Conservation (phyloP, 2,329 filamentous ascomycete genomes). For the Xylaria sp. region DNA sequence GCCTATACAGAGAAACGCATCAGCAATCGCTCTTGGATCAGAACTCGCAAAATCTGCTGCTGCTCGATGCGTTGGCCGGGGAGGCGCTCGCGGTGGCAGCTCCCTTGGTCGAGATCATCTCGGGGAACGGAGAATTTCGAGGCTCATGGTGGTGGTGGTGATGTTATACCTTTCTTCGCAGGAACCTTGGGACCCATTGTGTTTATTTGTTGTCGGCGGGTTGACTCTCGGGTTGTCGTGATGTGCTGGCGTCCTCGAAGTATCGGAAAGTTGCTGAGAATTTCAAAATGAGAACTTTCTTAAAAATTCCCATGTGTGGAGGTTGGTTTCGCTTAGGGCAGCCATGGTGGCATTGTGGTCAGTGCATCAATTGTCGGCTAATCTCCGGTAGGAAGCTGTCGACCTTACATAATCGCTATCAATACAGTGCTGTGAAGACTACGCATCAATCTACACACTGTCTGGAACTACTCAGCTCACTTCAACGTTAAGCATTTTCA, state of each 20-base stretch:
- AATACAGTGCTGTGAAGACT: background rate
- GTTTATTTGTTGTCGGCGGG: slow-evolving; percentile 29
- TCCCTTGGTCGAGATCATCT: slow-evolving; percentile 15
- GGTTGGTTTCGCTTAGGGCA: slow-evolving; percentile 21
- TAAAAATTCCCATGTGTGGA: background rate
- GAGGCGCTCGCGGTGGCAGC: slow-evolving; percentile 25
- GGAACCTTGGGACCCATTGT: slow-evolving; percentile 45
- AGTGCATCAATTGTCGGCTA: background rate
- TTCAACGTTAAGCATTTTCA: background rate
- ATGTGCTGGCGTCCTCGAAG: slow-evolving; percentile 11
- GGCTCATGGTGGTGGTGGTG: slow-evolving; percentile 25
- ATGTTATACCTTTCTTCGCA: slow-evolving; percentile 57
- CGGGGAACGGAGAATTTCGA: slow-evolving; percentile 1
- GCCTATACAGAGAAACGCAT: slow-evolving; percentile 62
- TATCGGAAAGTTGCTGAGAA: slow-evolving; percentile 8
- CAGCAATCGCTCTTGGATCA: slow-evolving; percentile 70
- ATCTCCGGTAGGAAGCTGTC: no score
- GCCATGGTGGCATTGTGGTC: background rate
- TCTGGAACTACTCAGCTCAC: background rate
- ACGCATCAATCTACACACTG: background rate
- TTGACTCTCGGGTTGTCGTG: slow-evolving; percentile 28
- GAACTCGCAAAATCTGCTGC: slow-evolving; percentile 79
- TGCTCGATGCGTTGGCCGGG: slow-evolving; percentile 60
- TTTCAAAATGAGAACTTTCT: slow-evolving; percentile 3
- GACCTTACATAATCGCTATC: background rate